phyloP scores from a whole-genome alignment of 768 basidiomycete genomes.

The Xerocomellus amylosporus region DNA sequence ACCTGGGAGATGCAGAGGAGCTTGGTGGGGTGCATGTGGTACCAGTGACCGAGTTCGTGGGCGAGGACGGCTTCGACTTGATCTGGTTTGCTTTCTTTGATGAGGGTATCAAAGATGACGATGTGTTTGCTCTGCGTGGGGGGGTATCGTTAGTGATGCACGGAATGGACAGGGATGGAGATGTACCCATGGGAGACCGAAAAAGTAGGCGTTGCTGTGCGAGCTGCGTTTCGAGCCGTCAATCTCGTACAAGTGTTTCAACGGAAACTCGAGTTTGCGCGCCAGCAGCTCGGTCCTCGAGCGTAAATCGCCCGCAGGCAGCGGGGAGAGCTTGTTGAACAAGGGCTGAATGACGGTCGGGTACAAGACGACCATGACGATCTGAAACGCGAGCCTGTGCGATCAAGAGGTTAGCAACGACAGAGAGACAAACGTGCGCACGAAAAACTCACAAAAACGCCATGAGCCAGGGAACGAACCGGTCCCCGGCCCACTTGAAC shows the following conservation, averaged over 20 bases:
- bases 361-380: slow-evolving; percentile 79
- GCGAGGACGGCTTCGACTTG: slow-evolving; percentile 98
- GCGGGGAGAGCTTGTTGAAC: slow-evolving; percentile 95
- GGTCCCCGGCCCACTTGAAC: slow-evolving; percentile 90
- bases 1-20: slow-evolving; percentile 82
- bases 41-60: slow-evolving; percentile 98
- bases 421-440: not conserved
- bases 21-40: slow-evolving; percentile 85
- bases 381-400: slow-evolving; percentile 72
- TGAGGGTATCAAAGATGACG: slow-evolving; percentile 96
- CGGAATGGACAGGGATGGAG: not conserved
- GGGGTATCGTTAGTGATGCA: not conserved
- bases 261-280: slow-evolving; percentile 80
- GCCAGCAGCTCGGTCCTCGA: slow-evolving; percentile 76
- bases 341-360: slow-evolving; percentile 90
- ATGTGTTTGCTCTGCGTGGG: slow-evolving; percentile 77
- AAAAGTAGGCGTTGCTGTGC: slow-evolving; percentile 98
- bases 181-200: slow-evolving; percentile 88
- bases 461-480: slow-evolving; percentile 93
- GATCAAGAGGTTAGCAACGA: not conserved
- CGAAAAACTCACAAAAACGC: slow-evolving; percentile 68
- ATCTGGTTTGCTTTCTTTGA: slow-evolving; percentile 84
- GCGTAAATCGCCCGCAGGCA: slow-evolving; percentile 74
- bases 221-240: slow-evolving; percentile 95
- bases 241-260: slow-evolving; percentile 94